These are phyloP conservation scores for Sonneratia alba DNA, from an alignment of 345 rosid species.

Conservation along the genomic window DNA sequence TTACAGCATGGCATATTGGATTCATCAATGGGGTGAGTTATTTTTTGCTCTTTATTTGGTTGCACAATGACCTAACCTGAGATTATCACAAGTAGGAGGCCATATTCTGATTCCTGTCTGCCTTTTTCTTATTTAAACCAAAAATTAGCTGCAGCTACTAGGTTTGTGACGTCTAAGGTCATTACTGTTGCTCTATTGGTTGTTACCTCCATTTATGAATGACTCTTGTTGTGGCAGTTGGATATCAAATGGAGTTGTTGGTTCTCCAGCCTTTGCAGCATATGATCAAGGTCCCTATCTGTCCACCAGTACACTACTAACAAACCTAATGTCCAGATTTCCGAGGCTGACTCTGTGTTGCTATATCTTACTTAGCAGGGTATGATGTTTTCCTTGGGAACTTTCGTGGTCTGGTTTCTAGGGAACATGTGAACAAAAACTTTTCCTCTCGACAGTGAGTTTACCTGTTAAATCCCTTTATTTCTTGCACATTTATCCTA, in stretches of 20 bases:
- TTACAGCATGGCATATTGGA: conserved; percentile 90
- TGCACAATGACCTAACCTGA: neutral
- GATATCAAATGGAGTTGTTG: conserved; percentile 95
- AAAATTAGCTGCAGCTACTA: neutral
- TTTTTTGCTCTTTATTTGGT: neutral
- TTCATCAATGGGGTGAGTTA: conserved; percentile 91
- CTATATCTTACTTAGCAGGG: conserved; percentile 17
- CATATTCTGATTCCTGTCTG: neutral
- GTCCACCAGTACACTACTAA: conserved; percentile 6
- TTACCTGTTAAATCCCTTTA: neutral
- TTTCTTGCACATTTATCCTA: neutral
- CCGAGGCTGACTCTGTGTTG: conserved; percentile 4
- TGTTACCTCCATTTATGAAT: neutral
- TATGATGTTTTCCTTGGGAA: conserved; percentile 45
- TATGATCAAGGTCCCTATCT: conserved; percentile 77
- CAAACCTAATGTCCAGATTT: conserved; percentile 1
- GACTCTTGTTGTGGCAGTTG: conserved; percentile 34
- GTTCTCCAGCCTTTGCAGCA: conserved; percentile 98
- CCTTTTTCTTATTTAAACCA: neutral
- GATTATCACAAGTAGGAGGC: neutral
- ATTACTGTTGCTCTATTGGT: neutral
- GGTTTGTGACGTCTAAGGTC: neutral
- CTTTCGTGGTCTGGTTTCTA: conserved; percentile 37
- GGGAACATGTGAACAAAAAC: conserved; percentile 36
- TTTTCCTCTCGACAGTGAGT: conserved; percentile 30